phyloP scores from a whole-genome alignment of 2,329 filamentous ascomycete species.

The Sporothrix sp. region DNA sequence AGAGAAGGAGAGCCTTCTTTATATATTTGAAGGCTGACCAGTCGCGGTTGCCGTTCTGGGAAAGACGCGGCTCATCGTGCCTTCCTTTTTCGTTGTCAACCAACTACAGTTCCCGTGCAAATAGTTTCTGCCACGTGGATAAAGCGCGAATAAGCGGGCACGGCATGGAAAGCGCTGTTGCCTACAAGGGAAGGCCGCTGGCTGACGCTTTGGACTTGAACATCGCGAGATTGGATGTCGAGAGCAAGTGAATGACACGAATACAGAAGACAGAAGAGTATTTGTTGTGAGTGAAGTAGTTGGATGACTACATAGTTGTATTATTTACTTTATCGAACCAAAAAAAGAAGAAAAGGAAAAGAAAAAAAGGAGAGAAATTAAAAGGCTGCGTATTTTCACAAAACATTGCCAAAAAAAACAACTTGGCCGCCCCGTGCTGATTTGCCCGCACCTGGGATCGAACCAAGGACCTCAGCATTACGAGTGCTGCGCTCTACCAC shows the following conservation, averaged over 20 bases:
- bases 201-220: too few relatives aligned
- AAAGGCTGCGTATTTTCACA: too few relatives aligned
- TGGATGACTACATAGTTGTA: too few relatives aligned
- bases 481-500: constrained; percentile 11
- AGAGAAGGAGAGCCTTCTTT: background rate
- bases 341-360: background rate
- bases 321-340: background rate
- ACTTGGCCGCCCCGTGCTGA: background rate
- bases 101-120: background rate
- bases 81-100: background rate
- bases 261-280: background rate
- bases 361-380: background rate
- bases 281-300: background rate
- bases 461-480: constrained; percentile 11
- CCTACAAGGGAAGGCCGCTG: too few relatives aligned
- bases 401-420: background rate
- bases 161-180: too few relatives aligned
- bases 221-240: too few relatives aligned
- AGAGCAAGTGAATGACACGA: too few relatives aligned
- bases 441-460: constrained; percentile 9
- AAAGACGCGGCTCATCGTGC: background rate
- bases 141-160: too few relatives aligned
- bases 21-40: background rate
- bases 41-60: background rate
- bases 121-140: background rate